These are phyloP conservation scores for Mimosa bimucronata DNA, from an alignment of 306 rosid genomes.

Conservation along the genomic window DNA sequence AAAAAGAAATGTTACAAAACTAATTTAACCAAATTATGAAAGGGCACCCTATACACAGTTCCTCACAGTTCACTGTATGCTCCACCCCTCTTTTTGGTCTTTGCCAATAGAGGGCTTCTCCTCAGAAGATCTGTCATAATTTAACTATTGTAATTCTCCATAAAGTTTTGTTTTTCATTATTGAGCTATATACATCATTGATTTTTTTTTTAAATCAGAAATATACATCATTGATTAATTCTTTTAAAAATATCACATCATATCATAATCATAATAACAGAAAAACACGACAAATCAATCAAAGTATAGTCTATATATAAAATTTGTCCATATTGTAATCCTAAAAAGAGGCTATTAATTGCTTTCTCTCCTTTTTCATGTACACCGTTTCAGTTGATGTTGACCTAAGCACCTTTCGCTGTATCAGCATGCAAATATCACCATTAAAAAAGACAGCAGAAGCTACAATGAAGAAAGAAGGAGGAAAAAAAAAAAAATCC, in stretches of 20 bases:
- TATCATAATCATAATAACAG: background rate
- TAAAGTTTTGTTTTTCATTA: background rate
- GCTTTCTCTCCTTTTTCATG: background rate
- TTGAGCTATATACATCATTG: background rate
- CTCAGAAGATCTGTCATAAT: too few species aligned
- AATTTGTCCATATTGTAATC: background rate
- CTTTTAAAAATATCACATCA: background rate
- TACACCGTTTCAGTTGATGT: background rate
- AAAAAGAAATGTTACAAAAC: too few species aligned
- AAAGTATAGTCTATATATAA: background rate
- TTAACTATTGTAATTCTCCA: background rate
- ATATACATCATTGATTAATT: background rate
- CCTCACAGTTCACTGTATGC: too few species aligned
- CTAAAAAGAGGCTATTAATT: background rate
- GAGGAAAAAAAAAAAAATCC: too few species aligned
- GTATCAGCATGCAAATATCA: constrained; percentile 1
- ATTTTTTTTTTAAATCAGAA: background rate
- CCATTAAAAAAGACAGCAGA: background rate
- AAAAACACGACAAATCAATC: background rate
- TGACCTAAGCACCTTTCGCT: background rate
- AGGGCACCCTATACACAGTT: too few species aligned
- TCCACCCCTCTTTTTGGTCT: too few species aligned
- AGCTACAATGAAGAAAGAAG: background rate
- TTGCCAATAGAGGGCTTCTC: too few species aligned
- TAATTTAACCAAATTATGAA: too few species aligned